phyloP scores from a whole-genome alignment of 768 basidiomycete species.

The Dacryopinax spathularia region DNA sequence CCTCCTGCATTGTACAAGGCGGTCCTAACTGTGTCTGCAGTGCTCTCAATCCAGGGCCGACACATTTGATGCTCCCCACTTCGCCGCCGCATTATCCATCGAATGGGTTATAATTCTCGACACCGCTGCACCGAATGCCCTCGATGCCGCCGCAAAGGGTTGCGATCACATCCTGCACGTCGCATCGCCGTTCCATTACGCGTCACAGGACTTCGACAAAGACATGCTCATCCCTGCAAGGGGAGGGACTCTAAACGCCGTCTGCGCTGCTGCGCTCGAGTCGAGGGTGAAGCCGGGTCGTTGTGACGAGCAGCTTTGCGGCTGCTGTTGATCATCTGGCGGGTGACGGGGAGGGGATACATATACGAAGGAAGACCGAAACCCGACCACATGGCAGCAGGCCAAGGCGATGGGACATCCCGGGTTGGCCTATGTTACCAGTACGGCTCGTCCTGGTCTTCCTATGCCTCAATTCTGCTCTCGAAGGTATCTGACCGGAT shows the following conservation, averaged over 20 bases:
- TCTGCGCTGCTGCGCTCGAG: constrained; percentile 10
- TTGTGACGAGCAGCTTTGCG: constrained; percentile 17
- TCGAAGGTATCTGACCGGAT: too few relatives aligned
- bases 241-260: constrained; percentile 14
- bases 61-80: background rate
- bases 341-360: constrained; percentile 7
- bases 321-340: constrained; percentile 9
- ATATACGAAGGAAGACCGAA: constrained; percentile 13
- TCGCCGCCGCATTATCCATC: background rate
- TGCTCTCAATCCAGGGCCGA: background rate
- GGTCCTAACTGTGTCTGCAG: too few relatives aligned
- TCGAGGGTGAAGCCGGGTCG: constrained; percentile 17
- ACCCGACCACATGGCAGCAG: constrained; percentile 14
- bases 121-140: constrained; percentile 3
- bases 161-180: background rate
- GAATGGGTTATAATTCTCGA: constrained; percentile 4
- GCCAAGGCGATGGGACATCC: too few relatives aligned
- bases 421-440: too few relatives aligned
- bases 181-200: background rate
- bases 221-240: constrained; percentile 16
- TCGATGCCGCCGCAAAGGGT: constrained; percentile 5
- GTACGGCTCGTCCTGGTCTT: too few relatives aligned
- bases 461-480: too few relatives aligned
- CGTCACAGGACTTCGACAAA: constrained; percentile 2
- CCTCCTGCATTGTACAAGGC: too few relatives aligned